Evolutionary conservation across 1,139 yeast species (phyloP).

Genomic region (Insectozyma bohioensis): DNA sequence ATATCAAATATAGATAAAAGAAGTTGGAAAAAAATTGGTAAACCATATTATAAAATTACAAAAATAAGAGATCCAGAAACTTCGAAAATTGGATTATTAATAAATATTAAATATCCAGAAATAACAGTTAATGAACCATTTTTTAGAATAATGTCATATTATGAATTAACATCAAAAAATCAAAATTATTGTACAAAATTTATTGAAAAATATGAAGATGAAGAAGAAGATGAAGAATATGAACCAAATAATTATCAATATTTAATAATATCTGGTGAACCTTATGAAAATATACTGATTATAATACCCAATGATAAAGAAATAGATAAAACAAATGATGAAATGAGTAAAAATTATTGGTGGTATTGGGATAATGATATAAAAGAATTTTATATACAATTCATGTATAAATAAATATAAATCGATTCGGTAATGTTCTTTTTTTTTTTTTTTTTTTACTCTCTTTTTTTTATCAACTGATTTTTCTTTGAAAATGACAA

Average conservation of each 20-base stretch:
- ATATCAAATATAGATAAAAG: constrained; percentile 43
- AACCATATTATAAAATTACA: constrained; percentile 64
- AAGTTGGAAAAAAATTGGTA: constrained; percentile 62
- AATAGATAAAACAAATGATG: constrained; percentile 42
- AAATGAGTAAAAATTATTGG: constrained; percentile 53
- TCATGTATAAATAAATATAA: constrained; percentile 44
- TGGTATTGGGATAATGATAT: constrained; percentile 70
- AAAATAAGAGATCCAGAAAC: constrained; percentile 65
- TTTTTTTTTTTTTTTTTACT: constrained; percentile 1
- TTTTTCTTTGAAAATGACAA: background rate
- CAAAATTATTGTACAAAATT: constrained; percentile 28
- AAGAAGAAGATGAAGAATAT: constrained; percentile 28
- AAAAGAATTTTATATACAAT: constrained; percentile 67
- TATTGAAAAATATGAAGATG: constrained; percentile 16
- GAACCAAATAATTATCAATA: constrained; percentile 52
- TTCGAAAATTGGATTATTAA: constrained; percentile 57
- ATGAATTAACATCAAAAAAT: constrained; percentile 56
- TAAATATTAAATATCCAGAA: constrained; percentile 57
- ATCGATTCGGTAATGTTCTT: background rate
- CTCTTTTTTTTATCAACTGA: constrained; percentile 1
- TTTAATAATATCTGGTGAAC: constrained; percentile 77
- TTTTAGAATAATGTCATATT: constrained; percentile 72
- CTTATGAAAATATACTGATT: constrained; percentile 74
- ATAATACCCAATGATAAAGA: constrained; percentile 63
- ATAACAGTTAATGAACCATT: constrained; percentile 53